Evolutionary conservation across 2,329 filamentous ascomycete genomes (phyloP).

Genomic region (Grosmannia penicillata): DNA sequence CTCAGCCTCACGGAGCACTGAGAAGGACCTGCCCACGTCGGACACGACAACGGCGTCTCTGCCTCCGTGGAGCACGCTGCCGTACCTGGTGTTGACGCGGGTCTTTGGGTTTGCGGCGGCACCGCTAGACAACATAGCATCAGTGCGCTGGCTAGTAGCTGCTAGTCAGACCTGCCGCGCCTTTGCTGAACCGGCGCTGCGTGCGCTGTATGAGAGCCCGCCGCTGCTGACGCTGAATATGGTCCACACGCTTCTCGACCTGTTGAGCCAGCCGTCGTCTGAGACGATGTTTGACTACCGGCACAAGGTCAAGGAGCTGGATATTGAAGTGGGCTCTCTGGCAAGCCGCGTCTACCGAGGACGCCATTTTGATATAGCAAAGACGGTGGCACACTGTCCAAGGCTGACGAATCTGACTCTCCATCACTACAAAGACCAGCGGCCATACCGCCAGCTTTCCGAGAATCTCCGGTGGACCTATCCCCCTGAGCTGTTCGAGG

Average conservation of each 20-base stretch:
- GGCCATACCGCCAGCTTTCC: constrained; percentile 47
- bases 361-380: constrained; percentile 27
- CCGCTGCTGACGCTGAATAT: constrained; percentile 37
- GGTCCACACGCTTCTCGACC: constrained; percentile 27
- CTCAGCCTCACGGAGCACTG: no score
- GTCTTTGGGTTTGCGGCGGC: constrained; percentile 56
- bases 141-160: constrained; percentile 48
- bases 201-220: constrained; percentile 55
- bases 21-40: background rate
- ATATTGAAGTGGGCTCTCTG: constrained; percentile 48
- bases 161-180: constrained; percentile 45
- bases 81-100: constrained; percentile 48
- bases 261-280: constrained; percentile 39
- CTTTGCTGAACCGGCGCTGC: constrained; percentile 59
- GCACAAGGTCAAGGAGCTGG: constrained; percentile 54
- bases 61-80: constrained; percentile 10
- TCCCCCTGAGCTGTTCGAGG: constrained; percentile 47
- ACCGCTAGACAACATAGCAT: constrained; percentile 31
- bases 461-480: constrained; percentile 54
- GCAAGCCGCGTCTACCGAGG: constrained; percentile 37
- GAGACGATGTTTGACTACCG: constrained; percentile 47
- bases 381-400: constrained; percentile 48
- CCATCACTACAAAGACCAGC: constrained; percentile 52
- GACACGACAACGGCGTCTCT: background rate
- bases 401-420: constrained; percentile 57